A percentile compares a stretch with the other conserved stretches of the same genome.
phyloP scores from a whole-genome alignment of 208 protist genomes.

The Entamoeba moshkovskii region DNA sequence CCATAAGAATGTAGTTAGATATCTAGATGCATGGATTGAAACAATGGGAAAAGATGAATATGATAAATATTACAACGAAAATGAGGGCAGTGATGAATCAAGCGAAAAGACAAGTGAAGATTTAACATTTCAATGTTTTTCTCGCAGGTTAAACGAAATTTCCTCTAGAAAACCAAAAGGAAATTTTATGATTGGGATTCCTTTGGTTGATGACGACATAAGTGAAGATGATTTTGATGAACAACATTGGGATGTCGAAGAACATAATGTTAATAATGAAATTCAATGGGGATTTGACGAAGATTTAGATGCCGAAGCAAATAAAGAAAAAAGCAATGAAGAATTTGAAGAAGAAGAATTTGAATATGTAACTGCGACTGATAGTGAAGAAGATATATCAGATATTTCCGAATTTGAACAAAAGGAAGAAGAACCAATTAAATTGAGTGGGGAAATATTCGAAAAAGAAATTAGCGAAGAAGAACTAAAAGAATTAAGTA shows the following conservation, averaged over 20 bases:
- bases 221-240: neutral
- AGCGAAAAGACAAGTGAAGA: neutral
- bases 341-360: neutral
- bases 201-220: neutral
- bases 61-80: neutral
- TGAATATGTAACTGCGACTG: neutral
- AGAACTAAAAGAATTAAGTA: too few relatives aligned
- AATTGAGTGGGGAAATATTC: too few relatives aligned
- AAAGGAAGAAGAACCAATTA: too few relatives aligned
- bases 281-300: slow-evolving; percentile 1
- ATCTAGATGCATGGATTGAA: neutral
- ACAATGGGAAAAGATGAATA: neutral
- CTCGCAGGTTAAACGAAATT: too few relatives aligned
- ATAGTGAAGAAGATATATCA: too few relatives aligned
- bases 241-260: neutral
- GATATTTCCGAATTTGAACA: too few relatives aligned
- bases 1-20: neutral
- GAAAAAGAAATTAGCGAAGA: too few relatives aligned
- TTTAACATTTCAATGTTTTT: too few relatives aligned
- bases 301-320: neutral
- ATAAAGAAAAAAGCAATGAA: neutral
- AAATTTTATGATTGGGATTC: too few relatives aligned
- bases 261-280: neutral
- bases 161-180: too few relatives aligned
- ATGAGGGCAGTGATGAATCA: neutral